Base-by-base conservation (phyloP, 2,329 filamentous ascomycete genomes). In the Talaromyces amestolkiae region DNA sequence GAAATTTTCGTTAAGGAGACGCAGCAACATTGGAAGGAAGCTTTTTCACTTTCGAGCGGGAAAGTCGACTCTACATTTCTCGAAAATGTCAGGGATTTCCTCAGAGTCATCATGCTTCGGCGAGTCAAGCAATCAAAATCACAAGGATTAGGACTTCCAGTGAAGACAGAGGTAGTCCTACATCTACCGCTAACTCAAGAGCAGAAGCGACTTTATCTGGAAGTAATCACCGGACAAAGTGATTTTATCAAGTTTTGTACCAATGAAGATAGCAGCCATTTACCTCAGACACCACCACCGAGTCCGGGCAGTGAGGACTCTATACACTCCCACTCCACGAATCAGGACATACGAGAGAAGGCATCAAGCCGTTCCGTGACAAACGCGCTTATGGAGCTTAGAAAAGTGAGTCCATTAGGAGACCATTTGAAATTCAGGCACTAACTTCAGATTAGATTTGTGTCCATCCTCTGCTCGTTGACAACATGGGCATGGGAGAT, bases 51-150 rank as follows among this genome's bases (percentile, higher is more conserved):
- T 1, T 81, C 77, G 1, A 80, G 81, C 15, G 86, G 86, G 8
- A 83, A 81, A 65, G 83, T 84, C 10, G 83, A 84, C 27, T 81
- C 80, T 4, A 72, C 72, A 0, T 85, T 87, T 33, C 80, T 88
- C 73, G 81, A 85, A 58, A 73, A 83, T 69, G 79, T 85, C 7
- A 80, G 84, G 0, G 75, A 74, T 0, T 76, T 88, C 9, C 77
- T 88, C 1, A 82, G 86, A 67, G 72, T 86, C 1, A 80, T 88
- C 58, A 88, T 88, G 86, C 76, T 88, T 7, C 79, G 86, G 13
- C 77, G 86, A 3, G 84, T 86, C 78, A 88, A 88, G 70, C 79
- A 79, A 54, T 85, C 82, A 6, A 39, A 80, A 82, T 0, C 82
- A 79, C 0, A n/a, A 3, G 43, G 43, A 3, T 15, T 22, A 19